Conservation (phyloP, 2,329 filamentous ascomycete genomes). For the Phaeosphaeriaceae sp. region DNA sequence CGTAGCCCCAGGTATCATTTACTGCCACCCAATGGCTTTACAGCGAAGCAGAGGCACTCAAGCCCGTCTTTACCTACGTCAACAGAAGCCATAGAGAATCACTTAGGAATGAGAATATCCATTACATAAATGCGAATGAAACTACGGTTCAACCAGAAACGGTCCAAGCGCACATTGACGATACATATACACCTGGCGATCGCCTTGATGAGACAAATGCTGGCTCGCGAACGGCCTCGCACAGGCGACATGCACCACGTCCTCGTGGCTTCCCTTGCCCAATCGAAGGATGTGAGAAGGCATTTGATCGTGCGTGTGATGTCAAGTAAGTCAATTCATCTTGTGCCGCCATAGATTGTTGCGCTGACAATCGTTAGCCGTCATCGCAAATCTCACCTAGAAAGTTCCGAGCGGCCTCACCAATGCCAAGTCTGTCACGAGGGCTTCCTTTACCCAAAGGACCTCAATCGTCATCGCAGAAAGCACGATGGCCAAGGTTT, state of each 20-base stretch:
- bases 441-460: conserved; percentile 46
- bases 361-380: conserved; percentile 25
- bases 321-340: conserved; percentile 37
- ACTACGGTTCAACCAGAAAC: conserved; percentile 36
- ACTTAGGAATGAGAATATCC: conserved; percentile 18
- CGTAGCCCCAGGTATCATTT: conserved; percentile 21
- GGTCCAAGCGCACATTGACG: conserved; percentile 33
- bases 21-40: conserved; percentile 5
- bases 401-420: conserved; percentile 36
- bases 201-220: conserved; percentile 14
- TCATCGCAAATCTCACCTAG: conserved; percentile 40
- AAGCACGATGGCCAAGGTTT: conserved; percentile 32
- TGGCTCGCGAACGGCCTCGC: conserved; percentile 9
- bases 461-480: conserved; percentile 36
- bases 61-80: conserved; percentile 11
- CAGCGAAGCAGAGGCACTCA: conserved; percentile 8
- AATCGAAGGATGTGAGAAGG: conserved; percentile 26
- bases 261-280: conserved; percentile 35
- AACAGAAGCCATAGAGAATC: conserved; percentile 1
- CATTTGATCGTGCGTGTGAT: conserved; percentile 43
- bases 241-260: conserved; percentile 33
- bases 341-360: not conserved
- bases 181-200: conserved; percentile 40
- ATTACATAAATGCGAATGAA: conserved; percentile 30
- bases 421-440: conserved; percentile 38